Percentiles rank a stretch among this genome's conserved stretches.
phyloP scores from a whole-genome alignment of 805 yeast genomes.

The Yarrowia alimentaria region DNA sequence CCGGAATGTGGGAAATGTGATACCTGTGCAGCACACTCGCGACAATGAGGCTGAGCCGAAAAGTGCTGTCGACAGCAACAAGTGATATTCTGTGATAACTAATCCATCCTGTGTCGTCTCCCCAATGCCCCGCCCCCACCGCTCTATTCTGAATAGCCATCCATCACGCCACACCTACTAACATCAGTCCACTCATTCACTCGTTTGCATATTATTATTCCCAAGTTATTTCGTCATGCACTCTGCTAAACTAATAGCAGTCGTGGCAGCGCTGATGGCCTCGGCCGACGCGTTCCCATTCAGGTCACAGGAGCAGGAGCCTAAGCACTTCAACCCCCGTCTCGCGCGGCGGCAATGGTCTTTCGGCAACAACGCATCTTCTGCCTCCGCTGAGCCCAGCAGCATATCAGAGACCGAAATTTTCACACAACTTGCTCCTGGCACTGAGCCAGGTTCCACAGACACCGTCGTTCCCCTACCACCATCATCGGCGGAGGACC shows the following conservation, averaged over 20 bases:
- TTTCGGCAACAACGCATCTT: slow-evolving; percentile 12
- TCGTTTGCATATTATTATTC: slow-evolving; percentile 23
- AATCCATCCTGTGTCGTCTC: too few relatives aligned
- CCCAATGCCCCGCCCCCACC: too few relatives aligned
- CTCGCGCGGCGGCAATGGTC: slow-evolving; percentile 20
- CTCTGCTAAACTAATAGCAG: slow-evolving; percentile 10
- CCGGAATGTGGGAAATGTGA: slow-evolving; percentile 15
- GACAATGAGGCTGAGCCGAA: background rate
- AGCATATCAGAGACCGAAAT: slow-evolving; percentile 24
- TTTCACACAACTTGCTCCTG: slow-evolving; percentile 10
- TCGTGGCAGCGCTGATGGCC: slow-evolving; percentile 21
- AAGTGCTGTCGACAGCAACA: background rate
- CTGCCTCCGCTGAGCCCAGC: background rate
- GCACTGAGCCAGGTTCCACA: background rate
- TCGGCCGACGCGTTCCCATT: slow-evolving; percentile 24
- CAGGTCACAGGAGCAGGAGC: slow-evolving; percentile 23
- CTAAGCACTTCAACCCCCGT: slow-evolving; percentile 26
- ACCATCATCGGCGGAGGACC: slow-evolving; percentile 3
- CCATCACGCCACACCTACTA: slow-evolving; percentile 2
- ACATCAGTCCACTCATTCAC: slow-evolving; percentile 27
- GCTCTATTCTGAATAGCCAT: too few relatives aligned
- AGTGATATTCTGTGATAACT: background rate
- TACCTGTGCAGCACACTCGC: slow-evolving; percentile 2
- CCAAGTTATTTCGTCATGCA: slow-evolving; percentile 22
- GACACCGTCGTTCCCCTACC: background rate